Evolutionary conservation across 495 filamentous ascomycete species (phyloP).

Genomic region (Trichoderma asperelloides): DNA sequence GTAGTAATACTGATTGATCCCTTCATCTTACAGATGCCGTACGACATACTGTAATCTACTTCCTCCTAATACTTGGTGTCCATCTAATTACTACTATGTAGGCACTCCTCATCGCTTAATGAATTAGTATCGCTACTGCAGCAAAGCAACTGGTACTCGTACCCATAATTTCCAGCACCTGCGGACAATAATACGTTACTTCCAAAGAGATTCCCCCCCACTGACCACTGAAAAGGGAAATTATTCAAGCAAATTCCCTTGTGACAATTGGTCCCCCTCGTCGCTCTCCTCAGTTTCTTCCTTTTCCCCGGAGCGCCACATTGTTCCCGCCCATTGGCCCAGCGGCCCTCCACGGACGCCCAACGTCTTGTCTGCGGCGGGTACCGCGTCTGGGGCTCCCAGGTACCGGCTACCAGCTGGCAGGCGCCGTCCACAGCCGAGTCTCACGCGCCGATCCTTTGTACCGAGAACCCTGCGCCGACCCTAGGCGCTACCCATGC

Average conservation of each 20-base stretch:
- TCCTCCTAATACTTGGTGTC: no score
- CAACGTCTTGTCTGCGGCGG: background rate
- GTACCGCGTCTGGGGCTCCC: background rate
- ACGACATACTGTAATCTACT: no score
- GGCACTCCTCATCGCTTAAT: no score
- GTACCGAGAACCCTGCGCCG: background rate
- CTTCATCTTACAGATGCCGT: no score
- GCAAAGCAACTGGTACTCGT: no score
- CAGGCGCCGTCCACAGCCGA: background rate
- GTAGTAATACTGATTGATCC: no score
- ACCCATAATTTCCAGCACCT: no score
- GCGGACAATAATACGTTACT: background rate
- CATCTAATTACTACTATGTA: no score
- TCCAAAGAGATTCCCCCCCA: background rate
- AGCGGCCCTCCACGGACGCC: background rate
- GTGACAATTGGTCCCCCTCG: background rate
- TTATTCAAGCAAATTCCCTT: background rate
- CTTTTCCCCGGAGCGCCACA: conserved; percentile 9
- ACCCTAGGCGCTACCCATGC: background rate
- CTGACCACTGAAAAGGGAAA: background rate
- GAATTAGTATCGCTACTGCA: no score
- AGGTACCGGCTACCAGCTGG: background rate
- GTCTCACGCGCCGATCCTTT: background rate
- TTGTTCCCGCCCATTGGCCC: background rate
- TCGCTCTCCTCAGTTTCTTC: background rate